Conservation (phyloP, 495 filamentous ascomycete species). For the Immersiella caudata region DNA sequence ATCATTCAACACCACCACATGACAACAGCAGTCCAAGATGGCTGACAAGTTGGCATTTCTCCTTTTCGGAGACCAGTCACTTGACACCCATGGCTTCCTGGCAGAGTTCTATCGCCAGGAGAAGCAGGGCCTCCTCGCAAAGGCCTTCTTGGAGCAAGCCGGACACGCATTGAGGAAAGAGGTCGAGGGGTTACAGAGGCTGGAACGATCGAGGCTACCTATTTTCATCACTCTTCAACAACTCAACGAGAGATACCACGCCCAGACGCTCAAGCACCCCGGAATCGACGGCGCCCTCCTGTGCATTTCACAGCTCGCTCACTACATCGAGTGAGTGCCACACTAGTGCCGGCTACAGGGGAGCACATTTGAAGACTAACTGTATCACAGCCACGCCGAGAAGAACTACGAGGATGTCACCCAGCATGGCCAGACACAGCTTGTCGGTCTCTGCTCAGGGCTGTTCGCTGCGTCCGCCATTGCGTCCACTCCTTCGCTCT, state of each 20-base stretch:
- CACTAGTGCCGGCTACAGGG: neutral
- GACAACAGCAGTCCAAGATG: constrained; percentile 38
- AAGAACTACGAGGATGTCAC: constrained; percentile 50
- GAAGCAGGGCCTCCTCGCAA: constrained; percentile 66
- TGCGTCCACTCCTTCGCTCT: constrained; percentile 66
- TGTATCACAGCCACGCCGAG: constrained; percentile 44
- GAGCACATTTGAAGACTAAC: constrained; percentile 26
- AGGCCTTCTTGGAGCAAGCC: constrained; percentile 65
- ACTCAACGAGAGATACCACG: constrained; percentile 68
- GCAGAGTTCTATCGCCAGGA: constrained; percentile 60
- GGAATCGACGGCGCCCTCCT: constrained; percentile 69
- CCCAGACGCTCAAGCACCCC: constrained; percentile 58
- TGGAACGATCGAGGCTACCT: constrained; percentile 65
- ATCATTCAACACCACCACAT: constrained; percentile 21
- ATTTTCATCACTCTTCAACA: constrained; percentile 70
- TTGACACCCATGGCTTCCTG: constrained; percentile 69
- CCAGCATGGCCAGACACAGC: constrained; percentile 47
- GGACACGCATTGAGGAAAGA: constrained; percentile 66
- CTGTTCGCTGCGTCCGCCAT: constrained; percentile 73
- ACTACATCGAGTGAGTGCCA: constrained; percentile 72
- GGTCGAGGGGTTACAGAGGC: constrained; percentile 59
- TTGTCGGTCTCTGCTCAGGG: constrained; percentile 72
- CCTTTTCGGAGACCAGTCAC: constrained; percentile 80
- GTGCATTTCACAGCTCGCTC: constrained; percentile 70
- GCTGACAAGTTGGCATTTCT: constrained; percentile 51